Evolutionary conservation across 345 rosid species (phyloP).

Genomic region (Rhizophora apiculata): DNA sequence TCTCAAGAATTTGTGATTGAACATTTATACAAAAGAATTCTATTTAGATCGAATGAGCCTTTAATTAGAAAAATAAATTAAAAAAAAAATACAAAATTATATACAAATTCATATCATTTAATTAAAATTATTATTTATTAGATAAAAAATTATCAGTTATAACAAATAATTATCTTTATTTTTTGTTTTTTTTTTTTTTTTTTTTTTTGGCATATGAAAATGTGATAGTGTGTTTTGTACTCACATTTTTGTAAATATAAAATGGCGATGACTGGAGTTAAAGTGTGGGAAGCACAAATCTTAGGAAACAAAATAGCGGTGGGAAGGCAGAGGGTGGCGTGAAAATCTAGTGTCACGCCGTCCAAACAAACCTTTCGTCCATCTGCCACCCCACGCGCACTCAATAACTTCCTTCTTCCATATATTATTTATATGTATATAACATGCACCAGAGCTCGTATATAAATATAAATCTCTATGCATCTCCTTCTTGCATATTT

Average conservation of each 20-base stretch:
- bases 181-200: too few species aligned
- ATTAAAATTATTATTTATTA: too few species aligned
- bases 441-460: slow-evolving; percentile 1
- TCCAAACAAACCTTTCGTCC: slow-evolving; percentile 69
- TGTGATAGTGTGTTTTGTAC: neutral
- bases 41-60: neutral
- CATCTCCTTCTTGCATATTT: neutral
- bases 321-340: slow-evolving; percentile 56
- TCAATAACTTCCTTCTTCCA: slow-evolving; percentile 32
- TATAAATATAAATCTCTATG: neutral
- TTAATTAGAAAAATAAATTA: too few species aligned
- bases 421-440: slow-evolving; percentile 8
- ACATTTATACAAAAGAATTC: neutral
- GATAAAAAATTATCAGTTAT: too few species aligned
- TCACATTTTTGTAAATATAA: neutral
- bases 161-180: too few species aligned
- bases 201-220: too few species aligned
- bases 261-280: neutral
- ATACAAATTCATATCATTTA: too few species aligned
- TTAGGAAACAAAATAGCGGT: slow-evolving; percentile 57
- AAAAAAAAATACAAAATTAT: too few species aligned
- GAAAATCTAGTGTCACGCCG: slow-evolving; percentile 71
- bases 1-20: neutral
- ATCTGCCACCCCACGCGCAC: slow-evolving; percentile 94
- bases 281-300: slow-evolving; percentile 25